Conservation (phyloP, 371 early-diverging fungal species). For the Mucor velutinosus region DNA sequence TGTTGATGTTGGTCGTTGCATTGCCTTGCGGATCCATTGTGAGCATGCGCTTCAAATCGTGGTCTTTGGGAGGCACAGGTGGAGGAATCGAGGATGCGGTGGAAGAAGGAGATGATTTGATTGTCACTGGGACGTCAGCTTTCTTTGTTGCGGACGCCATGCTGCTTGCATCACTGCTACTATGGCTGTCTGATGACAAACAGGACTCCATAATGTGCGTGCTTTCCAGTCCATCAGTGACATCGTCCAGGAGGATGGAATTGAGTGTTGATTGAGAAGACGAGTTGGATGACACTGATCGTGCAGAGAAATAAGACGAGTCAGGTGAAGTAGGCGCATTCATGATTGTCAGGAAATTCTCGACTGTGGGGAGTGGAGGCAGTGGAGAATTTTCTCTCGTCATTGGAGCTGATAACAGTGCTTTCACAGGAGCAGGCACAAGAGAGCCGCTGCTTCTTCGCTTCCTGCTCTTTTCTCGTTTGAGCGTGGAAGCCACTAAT, state of each 20-base stretch:
- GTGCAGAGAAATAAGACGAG: slow-evolving; percentile 13
- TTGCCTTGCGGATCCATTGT: neutral
- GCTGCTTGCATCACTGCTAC: neutral
- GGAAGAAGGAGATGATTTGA: neutral
- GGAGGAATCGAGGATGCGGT: neutral
- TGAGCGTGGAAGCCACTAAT: neutral
- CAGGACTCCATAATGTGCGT: slow-evolving; percentile 1
- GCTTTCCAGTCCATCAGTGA: slow-evolving; percentile 8
- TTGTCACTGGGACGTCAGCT: neutral
- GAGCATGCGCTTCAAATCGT: neutral
- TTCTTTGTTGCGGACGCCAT: neutral
- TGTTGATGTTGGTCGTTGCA: neutral
- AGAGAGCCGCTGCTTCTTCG: slow-evolving; percentile 41
- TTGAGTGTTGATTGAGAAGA: slow-evolving; percentile 14
- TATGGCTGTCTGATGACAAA: neutral
- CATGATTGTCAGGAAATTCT: slow-evolving; percentile 17
- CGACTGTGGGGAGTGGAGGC: slow-evolving; percentile 14
- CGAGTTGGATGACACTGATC: slow-evolving; percentile 6
- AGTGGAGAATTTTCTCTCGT: slow-evolving; percentile 6
- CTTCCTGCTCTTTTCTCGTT: slow-evolving; percentile 32
- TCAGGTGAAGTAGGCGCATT: slow-evolving; percentile 15
- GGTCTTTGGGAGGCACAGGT: slow-evolving; percentile 24
- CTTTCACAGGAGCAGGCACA: neutral
- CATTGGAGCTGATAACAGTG: neutral
- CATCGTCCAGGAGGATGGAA: slow-evolving; percentile 8